phyloP scores from a whole-genome alignment of 306 rosid genomes.

The Carpinus viminea region DNA sequence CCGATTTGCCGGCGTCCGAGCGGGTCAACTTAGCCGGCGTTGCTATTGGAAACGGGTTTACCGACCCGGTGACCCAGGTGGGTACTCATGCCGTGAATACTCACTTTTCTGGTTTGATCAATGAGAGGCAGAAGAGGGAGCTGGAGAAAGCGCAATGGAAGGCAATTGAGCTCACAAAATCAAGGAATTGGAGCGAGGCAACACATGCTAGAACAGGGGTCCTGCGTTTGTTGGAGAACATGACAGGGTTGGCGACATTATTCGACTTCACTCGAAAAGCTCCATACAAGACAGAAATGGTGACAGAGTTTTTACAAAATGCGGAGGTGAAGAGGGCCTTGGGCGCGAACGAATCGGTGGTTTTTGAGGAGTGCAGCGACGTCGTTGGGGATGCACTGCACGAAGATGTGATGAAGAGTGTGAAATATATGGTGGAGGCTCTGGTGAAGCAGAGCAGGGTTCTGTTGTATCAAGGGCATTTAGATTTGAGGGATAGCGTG shows the following conservation, averaged over 20 bases:
- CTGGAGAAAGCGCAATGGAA: constrained; percentile 54
- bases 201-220: constrained; percentile 31
- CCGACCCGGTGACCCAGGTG: constrained; percentile 63
- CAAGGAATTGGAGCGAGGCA: constrained; percentile 56
- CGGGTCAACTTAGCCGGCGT: constrained; percentile 61
- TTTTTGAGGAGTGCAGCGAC: constrained; percentile 50
- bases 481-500: constrained; percentile 66
- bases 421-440: constrained; percentile 59
- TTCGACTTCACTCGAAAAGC: constrained; percentile 51
- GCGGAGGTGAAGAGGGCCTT: constrained; percentile 44
- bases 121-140: constrained; percentile 58
- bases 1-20: constrained; percentile 16
- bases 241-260: constrained; percentile 77
- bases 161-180: constrained; percentile 35
- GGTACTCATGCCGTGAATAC: constrained; percentile 59
- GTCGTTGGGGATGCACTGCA: constrained; percentile 40
- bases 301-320: constrained; percentile 37
- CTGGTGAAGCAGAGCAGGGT: constrained; percentile 55
- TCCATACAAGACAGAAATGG: constrained; percentile 40
- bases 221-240: constrained; percentile 23
- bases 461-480: constrained; percentile 66
- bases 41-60: constrained; percentile 77
- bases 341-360: constrained; percentile 44
- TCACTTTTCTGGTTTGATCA: constrained; percentile 58
- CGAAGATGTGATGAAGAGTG: constrained; percentile 82